A percentile compares a stretch with the other conserved stretches of the same genome.
phyloP scores from a whole-genome alignment of 495 filamentous ascomycete genomes.

The Penicillium atrosanguineum region DNA sequence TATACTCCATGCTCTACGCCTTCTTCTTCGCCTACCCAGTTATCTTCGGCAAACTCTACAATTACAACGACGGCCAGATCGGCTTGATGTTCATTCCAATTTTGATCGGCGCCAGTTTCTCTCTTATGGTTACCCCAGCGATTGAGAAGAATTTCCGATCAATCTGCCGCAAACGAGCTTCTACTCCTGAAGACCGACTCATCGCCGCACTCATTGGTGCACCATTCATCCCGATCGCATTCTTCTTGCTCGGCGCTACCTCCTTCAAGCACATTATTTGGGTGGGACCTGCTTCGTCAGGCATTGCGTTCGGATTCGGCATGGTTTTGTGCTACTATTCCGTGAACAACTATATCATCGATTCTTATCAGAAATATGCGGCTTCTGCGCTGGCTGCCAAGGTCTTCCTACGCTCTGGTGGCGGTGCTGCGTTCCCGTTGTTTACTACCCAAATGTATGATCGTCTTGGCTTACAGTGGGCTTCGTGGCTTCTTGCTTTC shows the following conservation, averaged over 20 bases:
- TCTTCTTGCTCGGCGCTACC: constrained; percentile 61
- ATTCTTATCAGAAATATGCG: constrained; percentile 53
- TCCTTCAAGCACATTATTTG: constrained; percentile 62
- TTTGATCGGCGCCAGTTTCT: constrained; percentile 54
- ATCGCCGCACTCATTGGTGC: constrained; percentile 33
- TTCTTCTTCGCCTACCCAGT: constrained; percentile 70
- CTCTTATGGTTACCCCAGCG: constrained; percentile 35
- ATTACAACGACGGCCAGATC: constrained; percentile 34
- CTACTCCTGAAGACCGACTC: constrained; percentile 40
- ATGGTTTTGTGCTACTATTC: constrained; percentile 66
- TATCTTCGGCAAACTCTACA: constrained; percentile 57
- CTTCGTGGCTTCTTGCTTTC: constrained; percentile 53
- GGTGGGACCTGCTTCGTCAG: constrained; percentile 58
- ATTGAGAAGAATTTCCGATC: constrained; percentile 36
- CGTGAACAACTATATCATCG: constrained; percentile 70
- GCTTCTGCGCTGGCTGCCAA: constrained; percentile 36
- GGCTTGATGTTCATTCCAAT: constrained; percentile 36
- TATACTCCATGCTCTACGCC: constrained; percentile 69
- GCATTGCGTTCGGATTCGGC: constrained; percentile 65
- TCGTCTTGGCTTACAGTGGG: constrained; percentile 54
- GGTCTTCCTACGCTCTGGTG: constrained; percentile 31
- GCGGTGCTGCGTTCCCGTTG: constrained; percentile 44
- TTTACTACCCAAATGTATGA: constrained; percentile 53
- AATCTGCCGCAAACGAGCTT: constrained; percentile 16
- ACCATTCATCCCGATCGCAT: constrained; percentile 35